These are phyloP conservation scores for Fragaria iinumae DNA, from an alignment of 306 rosid species.

Conservation along the genomic window DNA sequence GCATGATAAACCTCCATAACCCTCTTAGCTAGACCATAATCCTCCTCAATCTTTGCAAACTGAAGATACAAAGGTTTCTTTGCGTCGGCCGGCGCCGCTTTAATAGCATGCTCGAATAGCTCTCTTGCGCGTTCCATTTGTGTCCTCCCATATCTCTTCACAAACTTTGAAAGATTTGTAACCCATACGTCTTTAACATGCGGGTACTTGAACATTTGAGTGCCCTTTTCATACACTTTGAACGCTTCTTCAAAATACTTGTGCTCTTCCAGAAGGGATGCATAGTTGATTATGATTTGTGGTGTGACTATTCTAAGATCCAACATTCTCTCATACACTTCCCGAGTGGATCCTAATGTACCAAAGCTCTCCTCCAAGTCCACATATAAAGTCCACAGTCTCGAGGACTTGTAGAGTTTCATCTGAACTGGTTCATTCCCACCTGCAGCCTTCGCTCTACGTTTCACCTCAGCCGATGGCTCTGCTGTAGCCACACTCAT, in stretches of 20 bases:
- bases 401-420: conserved; percentile 69
- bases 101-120: conserved; percentile 85
- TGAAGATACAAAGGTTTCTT: conserved; percentile 58
- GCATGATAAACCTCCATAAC: conserved; percentile 58
- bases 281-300: conserved; percentile 78
- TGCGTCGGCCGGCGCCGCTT: conserved; percentile 60
- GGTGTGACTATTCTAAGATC: conserved; percentile 91
- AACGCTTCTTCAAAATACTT: conserved; percentile 94
- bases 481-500: conserved; percentile 96
- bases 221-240: conserved; percentile 94
- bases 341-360: conserved; percentile 72
- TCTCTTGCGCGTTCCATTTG: conserved; percentile 90
- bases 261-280: conserved; percentile 84
- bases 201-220: conserved; percentile 88
- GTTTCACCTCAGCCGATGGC: conserved; percentile 89
- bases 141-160: conserved; percentile 79
- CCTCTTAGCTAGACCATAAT: conserved; percentile 51
- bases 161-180: conserved; percentile 83
- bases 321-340: conserved; percentile 80
- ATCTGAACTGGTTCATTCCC: conserved; percentile 90
- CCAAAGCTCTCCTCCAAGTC: conserved; percentile 90
- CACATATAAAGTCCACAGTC: conserved; percentile 86
- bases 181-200: conserved; percentile 97
- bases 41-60: conserved; percentile 57
- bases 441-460: conserved; percentile 79